Conservation (phyloP, 1,284 basidiomycete genomes). For the Cryptococcus sp. region DNA sequence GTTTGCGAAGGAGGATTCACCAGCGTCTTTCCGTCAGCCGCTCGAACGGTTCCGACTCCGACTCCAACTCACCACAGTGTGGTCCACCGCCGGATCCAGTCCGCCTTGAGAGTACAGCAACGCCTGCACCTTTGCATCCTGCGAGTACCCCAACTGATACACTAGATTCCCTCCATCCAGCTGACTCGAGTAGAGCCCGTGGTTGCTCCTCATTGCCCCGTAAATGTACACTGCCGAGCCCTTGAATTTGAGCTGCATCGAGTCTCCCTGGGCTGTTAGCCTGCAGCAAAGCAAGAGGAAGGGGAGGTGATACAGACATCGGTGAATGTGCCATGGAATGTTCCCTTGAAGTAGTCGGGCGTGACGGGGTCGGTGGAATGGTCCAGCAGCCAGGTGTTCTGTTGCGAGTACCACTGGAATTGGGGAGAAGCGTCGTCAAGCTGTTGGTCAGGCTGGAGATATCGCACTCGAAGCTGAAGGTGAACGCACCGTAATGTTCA, state of each 20-base stretch:
- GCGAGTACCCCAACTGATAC: background rate
- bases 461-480: background rate
- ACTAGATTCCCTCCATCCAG: background rate
- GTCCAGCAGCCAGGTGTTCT: conserved; percentile 9
- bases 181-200: conserved; percentile 5
- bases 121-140: background rate
- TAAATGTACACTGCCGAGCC: conserved; percentile 1
- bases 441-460: too few relatives aligned
- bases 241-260: conserved; percentile 16
- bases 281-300: background rate
- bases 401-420: conserved; percentile 9
- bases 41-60: background rate
- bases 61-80: conserved; percentile 4
- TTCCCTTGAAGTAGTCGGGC: conserved; percentile 10
- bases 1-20: conserved; percentile 12
- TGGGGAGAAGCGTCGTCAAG: conserved; percentile 19
- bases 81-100: background rate
- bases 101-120: conserved; percentile 1
- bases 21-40: background rate
- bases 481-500: conserved; percentile 8
- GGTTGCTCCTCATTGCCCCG: background rate
- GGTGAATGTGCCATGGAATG: conserved; percentile 14
- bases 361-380: conserved; percentile 6
- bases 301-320: conserved; percentile 11
- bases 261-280: conserved; percentile 14